Percentiles rank a stretch among this genome's conserved stretches.
phyloP scores from a whole-genome alignment of 495 filamentous ascomycete species.

The Jackrogersella minutella region DNA sequence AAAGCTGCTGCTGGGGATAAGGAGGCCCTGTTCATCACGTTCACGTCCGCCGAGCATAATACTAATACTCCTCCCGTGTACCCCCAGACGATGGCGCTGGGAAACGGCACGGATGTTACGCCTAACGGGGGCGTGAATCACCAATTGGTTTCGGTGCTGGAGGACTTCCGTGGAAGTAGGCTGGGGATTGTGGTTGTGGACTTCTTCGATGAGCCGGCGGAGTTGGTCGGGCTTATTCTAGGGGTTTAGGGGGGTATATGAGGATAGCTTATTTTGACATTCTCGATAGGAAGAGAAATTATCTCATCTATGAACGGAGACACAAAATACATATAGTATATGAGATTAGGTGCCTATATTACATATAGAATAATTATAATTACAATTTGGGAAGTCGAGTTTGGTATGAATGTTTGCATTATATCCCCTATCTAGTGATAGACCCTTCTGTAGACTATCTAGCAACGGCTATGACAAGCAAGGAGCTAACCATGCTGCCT shows the following conservation, averaged over 20 bases:
- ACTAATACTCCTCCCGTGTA: constrained; percentile 52
- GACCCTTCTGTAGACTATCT: too few species aligned
- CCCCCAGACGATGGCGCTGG: constrained; percentile 58
- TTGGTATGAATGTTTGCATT: too few species aligned
- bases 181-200: constrained; percentile 70
- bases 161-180: constrained; percentile 74
- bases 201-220: constrained; percentile 56
- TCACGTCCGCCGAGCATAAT: constrained; percentile 56
- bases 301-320: too few species aligned
- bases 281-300: too few species aligned
- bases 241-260: background rate
- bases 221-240: constrained; percentile 43
- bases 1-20: constrained; percentile 57
- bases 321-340: too few species aligned
- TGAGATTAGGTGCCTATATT: too few species aligned
- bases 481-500: too few species aligned
- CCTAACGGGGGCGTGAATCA: constrained; percentile 64
- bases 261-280: too few species aligned
- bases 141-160: constrained; percentile 78
- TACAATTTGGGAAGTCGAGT: too few species aligned
- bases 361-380: too few species aligned
- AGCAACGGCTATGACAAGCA: too few species aligned
- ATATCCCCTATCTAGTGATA: too few species aligned
- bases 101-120: constrained; percentile 49
- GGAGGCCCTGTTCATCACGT: constrained; percentile 60